Conservation (phyloP, 2,329 filamentous ascomycete genomes). For the Monosporascus cannonballus region DNA sequence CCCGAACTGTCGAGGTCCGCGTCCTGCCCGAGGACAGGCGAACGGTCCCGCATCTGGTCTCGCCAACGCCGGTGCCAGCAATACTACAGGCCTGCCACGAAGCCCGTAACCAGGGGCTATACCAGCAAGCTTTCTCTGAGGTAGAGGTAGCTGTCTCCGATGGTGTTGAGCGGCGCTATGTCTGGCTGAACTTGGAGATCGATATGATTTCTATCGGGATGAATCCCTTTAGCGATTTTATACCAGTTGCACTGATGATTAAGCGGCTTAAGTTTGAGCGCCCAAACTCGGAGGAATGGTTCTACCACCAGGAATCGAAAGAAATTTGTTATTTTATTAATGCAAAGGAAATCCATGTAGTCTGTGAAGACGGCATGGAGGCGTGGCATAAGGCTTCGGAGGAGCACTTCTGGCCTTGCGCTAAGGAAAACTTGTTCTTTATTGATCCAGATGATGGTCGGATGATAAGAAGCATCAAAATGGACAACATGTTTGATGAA, state of each 20-base stretch:
- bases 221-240: not conserved
- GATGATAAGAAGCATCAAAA: constrained; percentile 6
- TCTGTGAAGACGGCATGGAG: constrained; percentile 5
- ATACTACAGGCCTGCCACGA: constrained; percentile 12
- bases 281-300: constrained; percentile 5
- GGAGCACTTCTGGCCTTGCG: constrained; percentile 9
- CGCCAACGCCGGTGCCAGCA: constrained; percentile 9
- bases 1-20: constrained; percentile 10
- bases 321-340: constrained; percentile 3
- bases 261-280: constrained; percentile 8
- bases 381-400: constrained; percentile 5
- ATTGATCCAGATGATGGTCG: constrained; percentile 6
- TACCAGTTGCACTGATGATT: constrained; percentile 5
- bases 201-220: constrained; percentile 12
- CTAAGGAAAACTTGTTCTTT: constrained; percentile 7
- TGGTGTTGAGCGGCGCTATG: constrained; percentile 5
- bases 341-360: constrained; percentile 8
- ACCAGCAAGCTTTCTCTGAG: constrained; percentile 9
- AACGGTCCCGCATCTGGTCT: constrained; percentile 1
- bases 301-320: constrained; percentile 3
- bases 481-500: constrained; percentile 3
- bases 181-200: constrained; percentile 15
- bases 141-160: constrained; percentile 1
- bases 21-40: constrained; percentile 1
- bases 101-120: constrained; percentile 9